Base-by-base conservation (phyloP, 495 filamentous ascomycete genomes). In the Aspergillus cristatus region DNA sequence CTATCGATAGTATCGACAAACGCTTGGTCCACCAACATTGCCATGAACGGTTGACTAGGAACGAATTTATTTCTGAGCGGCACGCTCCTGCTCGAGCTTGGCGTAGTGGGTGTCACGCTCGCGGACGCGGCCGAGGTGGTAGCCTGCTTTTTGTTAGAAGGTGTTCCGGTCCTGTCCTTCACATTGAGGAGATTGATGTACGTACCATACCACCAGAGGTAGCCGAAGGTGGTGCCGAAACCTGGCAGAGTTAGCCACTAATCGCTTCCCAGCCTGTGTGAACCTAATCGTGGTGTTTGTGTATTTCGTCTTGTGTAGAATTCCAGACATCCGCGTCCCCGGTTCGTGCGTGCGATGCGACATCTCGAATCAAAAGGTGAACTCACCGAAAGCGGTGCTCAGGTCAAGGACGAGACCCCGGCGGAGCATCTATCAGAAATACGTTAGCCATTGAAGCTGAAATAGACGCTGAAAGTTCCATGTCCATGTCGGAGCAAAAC, bases 191-290 rank as follows among this genome's bases (percentile, higher is more conserved):
- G 5, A 11, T 14, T 11, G 40, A 38, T 34, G 32, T 62, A 81
- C 78, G 44, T 78, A 82, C 76, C 82, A 65, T 86, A 89, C 84
- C 84, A 89, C 64, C 71, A 89, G 57, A 76, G 68, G 63, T 83
- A 87, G 52, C 80, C 84, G 58, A 74, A 71, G 42, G 80, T 71
- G 45, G 70, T 71, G 46, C 82, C 82, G 58, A 84, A 72, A 57
- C 82, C 82, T 79, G 34, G 8, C 15, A 14, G 16, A 32, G 24
- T 29, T 16, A 35, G n/a, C n/a, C n/a, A n/a, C n/a, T n/a, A n/a
- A n/a, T n/a, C n/a, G n/a, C n/a, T n/a, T n/a, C n/a, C n/a, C n/a
- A n/a, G n/a, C n/a, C n/a, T n/a, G n/a, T n/a, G n/a, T n/a, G n/a
- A n/a, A n/a, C n/a, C n/a, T n/a, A n/a, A n/a, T n/a, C n/a, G n/a